A percentile compares a stretch with the other conserved stretches of the same genome.
phyloP scores from a whole-genome alignment of 2,329 filamentous ascomycete species.

The Colletotrichum lupini region DNA sequence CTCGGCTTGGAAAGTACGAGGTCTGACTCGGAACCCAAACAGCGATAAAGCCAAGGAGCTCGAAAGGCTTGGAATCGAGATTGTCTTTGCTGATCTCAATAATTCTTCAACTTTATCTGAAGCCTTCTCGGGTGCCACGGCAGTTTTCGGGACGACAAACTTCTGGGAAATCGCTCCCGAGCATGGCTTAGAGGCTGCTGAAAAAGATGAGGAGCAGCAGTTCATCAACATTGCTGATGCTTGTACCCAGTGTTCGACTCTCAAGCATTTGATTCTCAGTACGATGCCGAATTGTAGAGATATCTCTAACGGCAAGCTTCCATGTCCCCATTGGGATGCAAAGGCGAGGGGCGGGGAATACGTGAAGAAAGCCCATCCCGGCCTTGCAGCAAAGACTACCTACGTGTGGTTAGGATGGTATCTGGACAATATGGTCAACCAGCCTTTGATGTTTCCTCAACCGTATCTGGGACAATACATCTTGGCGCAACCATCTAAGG shows the following conservation, averaged over 20 bases:
- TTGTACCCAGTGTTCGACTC: conserved; percentile 47
- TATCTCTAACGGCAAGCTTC: conserved; percentile 45
- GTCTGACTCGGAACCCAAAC: neutral
- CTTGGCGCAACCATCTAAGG: conserved; percentile 36
- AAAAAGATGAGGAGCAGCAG: conserved; percentile 49
- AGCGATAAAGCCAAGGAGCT: neutral
- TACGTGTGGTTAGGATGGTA: conserved; percentile 52
- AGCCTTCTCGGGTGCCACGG: neutral
- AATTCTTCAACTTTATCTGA: neutral
- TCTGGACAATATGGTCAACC: conserved; percentile 43
- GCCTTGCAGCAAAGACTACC: conserved; percentile 50
- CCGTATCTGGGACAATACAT: conserved; percentile 35
- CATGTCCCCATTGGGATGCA: conserved; percentile 54
- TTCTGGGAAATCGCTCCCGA: neutral
- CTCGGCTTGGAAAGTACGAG: neutral
- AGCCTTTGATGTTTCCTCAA: neutral
- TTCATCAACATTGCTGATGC: conserved; percentile 55
- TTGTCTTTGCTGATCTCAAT: neutral
- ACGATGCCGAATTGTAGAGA: conserved; percentile 51
- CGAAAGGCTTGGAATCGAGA: neutral
- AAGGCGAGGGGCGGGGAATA: conserved; percentile 53
- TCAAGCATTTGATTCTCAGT: conserved; percentile 58
- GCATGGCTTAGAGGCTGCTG: neutral
- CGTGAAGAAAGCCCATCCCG: conserved; percentile 47
- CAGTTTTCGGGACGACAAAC: neutral